Base-by-base conservation (phyloP, 331 rosid species). In the Phaseolus coccineus region DNA sequence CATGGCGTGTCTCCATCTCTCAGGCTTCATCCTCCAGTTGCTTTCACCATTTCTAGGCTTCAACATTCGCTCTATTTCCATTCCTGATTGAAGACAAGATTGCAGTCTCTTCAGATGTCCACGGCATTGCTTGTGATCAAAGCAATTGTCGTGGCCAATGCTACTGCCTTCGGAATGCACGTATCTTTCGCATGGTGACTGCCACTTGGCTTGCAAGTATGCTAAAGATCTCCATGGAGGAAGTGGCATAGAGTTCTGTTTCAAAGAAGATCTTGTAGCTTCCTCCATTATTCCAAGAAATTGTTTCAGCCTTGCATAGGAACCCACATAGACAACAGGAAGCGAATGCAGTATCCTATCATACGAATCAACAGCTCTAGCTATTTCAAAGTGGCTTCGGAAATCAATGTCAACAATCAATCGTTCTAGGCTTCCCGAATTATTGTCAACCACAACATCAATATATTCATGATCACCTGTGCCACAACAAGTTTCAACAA, bases 211-310 rank as follows among this genome's bases (percentile, higher is more conserved):
- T 78, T 90, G 93, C 84, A 96, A 76, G 83, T 96, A 96, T 55
- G 97, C 91, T 52, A 90, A 85, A 0, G 98, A 90, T 76, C 99
- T 84, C 99, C 99, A 96, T 0, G 99, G 99, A 37, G 99, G 99
- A 46, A 96, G 88, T 7, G 97, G 98, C 99, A 91, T 96, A 1
- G 99, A 93, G 63, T 96, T 96, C 85, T 91, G 97, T 83, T 90
- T 89, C 14, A 96, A 88, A 16, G 99, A 96, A 55, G 87, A 87
- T 79, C 84, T 85, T 42, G 91, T 89, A 74, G 99, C 99, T 42
- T 96, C 99, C 76, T 79, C 99, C 98, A 96, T 93, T 30, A 93
- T 90, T 55, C 86, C 91, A n/a, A 96, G 97, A 64, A 78, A 88
- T 77, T 91, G 96, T 58, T 90, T 82, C 81, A 96, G 83, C 81